A percentile compares a stretch with the other conserved stretches of the same genome.
Evolutionary conservation across 75 land plant genomes (phyloP).

Genomic region (Pinus albicaulis): DNA sequence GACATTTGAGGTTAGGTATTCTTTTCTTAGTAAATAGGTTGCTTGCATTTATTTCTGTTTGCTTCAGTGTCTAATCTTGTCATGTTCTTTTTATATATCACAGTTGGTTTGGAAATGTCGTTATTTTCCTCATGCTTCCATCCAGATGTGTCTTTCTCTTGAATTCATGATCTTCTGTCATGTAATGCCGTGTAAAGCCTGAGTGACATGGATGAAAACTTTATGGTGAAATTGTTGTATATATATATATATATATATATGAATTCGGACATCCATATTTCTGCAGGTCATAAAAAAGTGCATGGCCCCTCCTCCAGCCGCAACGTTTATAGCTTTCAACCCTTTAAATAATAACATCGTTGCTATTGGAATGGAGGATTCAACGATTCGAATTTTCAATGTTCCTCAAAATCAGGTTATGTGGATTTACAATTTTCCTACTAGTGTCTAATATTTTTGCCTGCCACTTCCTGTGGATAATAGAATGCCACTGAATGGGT

Average conservation of each 20-base stretch:
- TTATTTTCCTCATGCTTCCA: background rate
- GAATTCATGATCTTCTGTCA: background rate
- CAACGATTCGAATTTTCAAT: slow-evolving; percentile 72
- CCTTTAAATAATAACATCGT: slow-evolving; percentile 81
- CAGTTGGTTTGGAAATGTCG: no score
- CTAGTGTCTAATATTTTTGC: no score
- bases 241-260: no score
- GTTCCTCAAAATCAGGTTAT: slow-evolving; percentile 71
- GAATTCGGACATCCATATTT: background rate
- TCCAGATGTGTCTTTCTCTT: background rate
- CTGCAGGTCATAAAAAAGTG: slow-evolving; percentile 77
- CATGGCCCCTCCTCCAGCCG: slow-evolving; percentile 84
- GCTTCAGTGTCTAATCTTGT: background rate
- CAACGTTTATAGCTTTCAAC: slow-evolving; percentile 78
- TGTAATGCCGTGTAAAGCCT: background rate
- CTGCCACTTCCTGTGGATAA: background rate
- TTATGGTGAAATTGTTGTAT: no score
- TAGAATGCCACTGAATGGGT: background rate
- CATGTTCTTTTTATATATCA: no score
- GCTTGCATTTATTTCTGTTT: background rate
- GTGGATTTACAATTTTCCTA: no score
- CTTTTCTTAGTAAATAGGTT: background rate
- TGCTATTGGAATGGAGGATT: slow-evolving; percentile 91
- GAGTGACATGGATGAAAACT: no score
- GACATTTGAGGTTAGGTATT: slow-evolving; percentile 44